phyloP scores from a whole-genome alignment of 2,329 filamentous ascomycete genomes.

The Exophiala sp. region DNA sequence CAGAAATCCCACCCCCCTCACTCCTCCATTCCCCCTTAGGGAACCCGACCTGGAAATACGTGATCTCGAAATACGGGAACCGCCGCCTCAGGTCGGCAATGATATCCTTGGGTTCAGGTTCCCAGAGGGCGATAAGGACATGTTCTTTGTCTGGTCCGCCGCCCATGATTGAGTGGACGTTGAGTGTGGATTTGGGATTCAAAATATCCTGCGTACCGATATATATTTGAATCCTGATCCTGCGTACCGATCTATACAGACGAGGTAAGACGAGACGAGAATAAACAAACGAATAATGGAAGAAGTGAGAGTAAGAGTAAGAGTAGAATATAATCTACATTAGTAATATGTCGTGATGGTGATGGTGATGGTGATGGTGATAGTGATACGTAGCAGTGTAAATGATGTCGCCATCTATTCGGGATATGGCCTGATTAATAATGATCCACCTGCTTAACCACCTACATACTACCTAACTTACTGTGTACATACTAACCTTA shows the following conservation, averaged over 20 bases:
- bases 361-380: neutral
- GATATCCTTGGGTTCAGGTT: constrained; percentile 38
- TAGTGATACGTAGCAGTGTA: neutral
- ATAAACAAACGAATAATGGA: neutral
- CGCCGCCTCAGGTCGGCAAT: constrained; percentile 37
- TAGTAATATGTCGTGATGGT: neutral
- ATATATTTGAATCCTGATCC: neutral
- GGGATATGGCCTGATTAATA: neutral
- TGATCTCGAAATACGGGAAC: constrained; percentile 44
- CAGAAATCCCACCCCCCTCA: constrained; percentile 22
- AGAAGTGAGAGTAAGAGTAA: neutral
- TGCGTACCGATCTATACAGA: too few relatives aligned
- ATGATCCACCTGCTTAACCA: neutral
- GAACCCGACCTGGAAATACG: constrained; percentile 34
- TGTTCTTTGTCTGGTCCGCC: constrained; percentile 38
- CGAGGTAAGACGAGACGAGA: too few relatives aligned
- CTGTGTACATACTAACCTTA: too few relatives aligned
- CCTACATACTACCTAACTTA: too few relatives aligned
- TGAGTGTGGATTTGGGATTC: too few relatives aligned
- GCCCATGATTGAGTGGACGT: constrained; percentile 38
- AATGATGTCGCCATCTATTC: neutral
- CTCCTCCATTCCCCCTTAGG: constrained; percentile 6
- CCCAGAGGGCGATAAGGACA: constrained; percentile 42
- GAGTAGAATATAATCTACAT: too few relatives aligned
- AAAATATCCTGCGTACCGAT: neutral